These are phyloP conservation scores for Actinomortierella ambigua DNA, from an alignment of 371 early-diverging fungal genomes.

Conservation along the genomic window DNA sequence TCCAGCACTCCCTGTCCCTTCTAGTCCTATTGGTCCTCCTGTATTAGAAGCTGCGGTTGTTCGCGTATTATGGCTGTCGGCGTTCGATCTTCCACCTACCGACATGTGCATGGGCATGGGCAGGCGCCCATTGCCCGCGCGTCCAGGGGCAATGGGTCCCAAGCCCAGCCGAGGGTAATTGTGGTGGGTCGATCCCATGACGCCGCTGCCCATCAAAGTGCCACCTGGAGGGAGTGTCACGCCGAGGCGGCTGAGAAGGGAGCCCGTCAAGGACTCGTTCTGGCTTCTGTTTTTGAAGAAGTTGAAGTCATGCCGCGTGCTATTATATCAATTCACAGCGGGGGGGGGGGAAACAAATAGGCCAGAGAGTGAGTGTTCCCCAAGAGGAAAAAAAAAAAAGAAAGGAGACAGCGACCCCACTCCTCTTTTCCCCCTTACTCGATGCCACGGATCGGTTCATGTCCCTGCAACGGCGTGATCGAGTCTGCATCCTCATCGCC, in stretches of 20 bases:
- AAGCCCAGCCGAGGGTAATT: slow-evolving; percentile 33
- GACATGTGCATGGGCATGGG: too few relatives aligned
- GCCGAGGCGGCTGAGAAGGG: slow-evolving; percentile 33
- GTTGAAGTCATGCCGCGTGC: slow-evolving; percentile 45
- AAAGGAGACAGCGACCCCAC: too few relatives aligned
- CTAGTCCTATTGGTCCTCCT: too few relatives aligned
- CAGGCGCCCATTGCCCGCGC: too few relatives aligned
- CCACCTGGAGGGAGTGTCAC: slow-evolving; percentile 6
- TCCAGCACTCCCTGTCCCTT: slow-evolving; percentile 1
- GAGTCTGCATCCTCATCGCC: slow-evolving; percentile 39
- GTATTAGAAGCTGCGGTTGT: too few relatives aligned
- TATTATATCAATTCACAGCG: not conserved
- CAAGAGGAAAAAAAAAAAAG: not conserved
- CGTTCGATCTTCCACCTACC: too few relatives aligned
- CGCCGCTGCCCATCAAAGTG: slow-evolving; percentile 5
- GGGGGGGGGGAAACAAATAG: too few relatives aligned
- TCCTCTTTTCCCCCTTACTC: too few relatives aligned
- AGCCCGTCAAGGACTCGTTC: slow-evolving; percentile 15
- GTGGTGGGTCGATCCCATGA: slow-evolving; percentile 3
- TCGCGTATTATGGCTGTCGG: too few relatives aligned
- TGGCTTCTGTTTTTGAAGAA: slow-evolving; percentile 44
- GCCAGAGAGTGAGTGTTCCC: not conserved
- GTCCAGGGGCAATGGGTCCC: slow-evolving; percentile 25
- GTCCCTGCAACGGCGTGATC: slow-evolving; percentile 33
- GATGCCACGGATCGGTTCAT: slow-evolving; percentile 36